phyloP scores from a whole-genome alignment of 2,329 filamentous ascomycete species.

The Periconia digitata region DNA sequence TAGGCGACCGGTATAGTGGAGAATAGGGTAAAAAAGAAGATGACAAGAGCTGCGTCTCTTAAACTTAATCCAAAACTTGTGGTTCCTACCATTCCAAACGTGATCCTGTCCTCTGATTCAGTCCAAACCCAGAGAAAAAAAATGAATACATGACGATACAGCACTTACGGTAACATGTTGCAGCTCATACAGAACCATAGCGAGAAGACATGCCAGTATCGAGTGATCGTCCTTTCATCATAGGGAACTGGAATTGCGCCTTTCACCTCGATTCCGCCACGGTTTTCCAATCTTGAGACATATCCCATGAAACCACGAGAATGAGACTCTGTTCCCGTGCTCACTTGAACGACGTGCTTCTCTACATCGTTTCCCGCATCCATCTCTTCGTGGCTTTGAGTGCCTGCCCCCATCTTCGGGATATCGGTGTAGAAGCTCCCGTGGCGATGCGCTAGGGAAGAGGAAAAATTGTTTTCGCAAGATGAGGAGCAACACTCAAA shows the following conservation, averaged over 20 bases:
- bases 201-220: slow-evolving; percentile 60
- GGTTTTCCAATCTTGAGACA: slow-evolving; percentile 20
- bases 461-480: not conserved
- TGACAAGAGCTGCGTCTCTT: slow-evolving; percentile 59
- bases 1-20: slow-evolving; percentile 59
- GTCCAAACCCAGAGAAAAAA: not conserved
- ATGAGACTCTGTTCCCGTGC: not conserved
- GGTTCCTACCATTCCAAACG: slow-evolving; percentile 65
- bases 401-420: not conserved
- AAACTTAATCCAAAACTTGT: slow-evolving; percentile 57
- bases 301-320: slow-evolving; percentile 15
- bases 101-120: slow-evolving; percentile 46
- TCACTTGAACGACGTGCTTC: not conserved
- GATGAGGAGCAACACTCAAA: not conserved
- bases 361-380: not conserved
- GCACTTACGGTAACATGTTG: slow-evolving; percentile 60
- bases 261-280: slow-evolving; percentile 35
- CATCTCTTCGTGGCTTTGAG: not conserved
- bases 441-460: not conserved
- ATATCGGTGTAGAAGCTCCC: not conserved
- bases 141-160: not conserved
- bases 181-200: slow-evolving; percentile 62
- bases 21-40: slow-evolving; percentile 64
- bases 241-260: slow-evolving; percentile 60
- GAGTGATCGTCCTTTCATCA: slow-evolving; percentile 56